Percentiles rank a stretch among this genome's conserved stretches.
phyloP scores from a whole-genome alignment of 2,329 filamentous ascomycete species.

The Apiospora kogelbergensis region DNA sequence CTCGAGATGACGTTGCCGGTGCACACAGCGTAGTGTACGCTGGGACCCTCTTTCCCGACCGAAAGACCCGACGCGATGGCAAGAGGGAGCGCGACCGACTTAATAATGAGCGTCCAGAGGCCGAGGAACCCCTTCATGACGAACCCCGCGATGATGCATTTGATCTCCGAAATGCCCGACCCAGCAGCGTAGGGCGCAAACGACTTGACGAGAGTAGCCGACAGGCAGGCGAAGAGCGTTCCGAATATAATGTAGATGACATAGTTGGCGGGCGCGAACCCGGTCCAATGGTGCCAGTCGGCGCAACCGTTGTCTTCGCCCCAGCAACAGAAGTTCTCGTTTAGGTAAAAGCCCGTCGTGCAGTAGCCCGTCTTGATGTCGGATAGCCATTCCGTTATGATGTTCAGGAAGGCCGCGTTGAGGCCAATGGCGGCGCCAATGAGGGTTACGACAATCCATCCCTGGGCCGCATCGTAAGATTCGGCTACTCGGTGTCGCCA shows the following conservation, averaged over 20 bases:
- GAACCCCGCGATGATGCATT: constrained; percentile 97
- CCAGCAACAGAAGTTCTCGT: constrained; percentile 98
- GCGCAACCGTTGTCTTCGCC: constrained; percentile 86
- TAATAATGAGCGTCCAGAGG: constrained; percentile 88
- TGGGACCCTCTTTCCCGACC: constrained; percentile 95
- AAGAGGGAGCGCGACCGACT: constrained; percentile 85
- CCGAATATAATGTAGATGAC: constrained; percentile 84
- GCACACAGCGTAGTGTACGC: constrained; percentile 98
- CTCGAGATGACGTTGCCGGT: constrained; percentile 95
- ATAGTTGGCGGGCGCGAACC: constrained; percentile 78
- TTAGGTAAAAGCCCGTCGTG: constrained; percentile 92
- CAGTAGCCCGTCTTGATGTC: constrained; percentile 97
- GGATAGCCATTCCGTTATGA: constrained; percentile 93
- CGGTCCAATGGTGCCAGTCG: constrained; percentile 89
- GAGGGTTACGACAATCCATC: constrained; percentile 95
- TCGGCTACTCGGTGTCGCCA: constrained; percentile 83
- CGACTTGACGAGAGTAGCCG: constrained; percentile 81
- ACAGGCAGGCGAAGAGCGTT: constrained; percentile 75
- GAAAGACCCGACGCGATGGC: constrained; percentile 93
- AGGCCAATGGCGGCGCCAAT: constrained; percentile 91
- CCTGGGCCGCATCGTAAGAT: constrained; percentile 93
- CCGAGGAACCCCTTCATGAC: constrained; percentile 99
- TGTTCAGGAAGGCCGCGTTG: constrained; percentile 91
- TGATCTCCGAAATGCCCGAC: constrained; percentile 97
- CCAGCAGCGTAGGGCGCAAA: constrained; percentile 96